These are phyloP conservation scores for Naganishia vaughanmartiniae DNA, from an alignment of 768 basidiomycete genomes.

Conservation along the genomic window DNA sequence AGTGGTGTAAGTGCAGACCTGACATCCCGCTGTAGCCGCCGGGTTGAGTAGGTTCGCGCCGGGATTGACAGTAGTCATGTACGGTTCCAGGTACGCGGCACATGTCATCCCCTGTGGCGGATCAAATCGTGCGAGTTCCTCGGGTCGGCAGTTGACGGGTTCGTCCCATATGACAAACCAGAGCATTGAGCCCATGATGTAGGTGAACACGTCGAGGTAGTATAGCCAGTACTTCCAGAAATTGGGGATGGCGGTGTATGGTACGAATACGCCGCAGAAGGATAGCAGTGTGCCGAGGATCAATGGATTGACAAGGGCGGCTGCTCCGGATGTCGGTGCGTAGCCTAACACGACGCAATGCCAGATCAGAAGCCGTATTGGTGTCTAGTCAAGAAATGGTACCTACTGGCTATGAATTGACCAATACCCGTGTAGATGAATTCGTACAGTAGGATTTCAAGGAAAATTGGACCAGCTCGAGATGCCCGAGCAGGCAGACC, in stretches of 20 bases:
- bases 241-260: conserved; percentile 25
- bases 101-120: conserved; percentile 48
- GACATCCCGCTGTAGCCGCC: conserved; percentile 36
- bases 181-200: conserved; percentile 40
- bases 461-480: conserved; percentile 43
- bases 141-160: conserved; percentile 41
- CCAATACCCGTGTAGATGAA: conserved; percentile 50
- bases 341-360: conserved; percentile 32
- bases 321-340: conserved; percentile 46
- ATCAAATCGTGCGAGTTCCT: conserved; percentile 42
- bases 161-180: conserved; percentile 45
- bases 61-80: conserved; percentile 36
- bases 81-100: conserved; percentile 42
- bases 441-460: conserved; percentile 48
- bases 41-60: conserved; percentile 33
- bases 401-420: conserved; percentile 26
- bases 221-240: conserved; percentile 44
- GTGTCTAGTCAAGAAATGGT: background rate
- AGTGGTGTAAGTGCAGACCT: conserved; percentile 42
- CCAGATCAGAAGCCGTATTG: background rate
- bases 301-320: conserved; percentile 46
- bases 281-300: conserved; percentile 37
- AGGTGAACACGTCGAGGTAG: conserved; percentile 37
- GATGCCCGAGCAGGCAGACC: conserved; percentile 46
- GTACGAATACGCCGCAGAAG: conserved; percentile 30